Base-by-base conservation (phyloP, 2,329 filamentous ascomycete species). In the Neospermospora avenae region DNA sequence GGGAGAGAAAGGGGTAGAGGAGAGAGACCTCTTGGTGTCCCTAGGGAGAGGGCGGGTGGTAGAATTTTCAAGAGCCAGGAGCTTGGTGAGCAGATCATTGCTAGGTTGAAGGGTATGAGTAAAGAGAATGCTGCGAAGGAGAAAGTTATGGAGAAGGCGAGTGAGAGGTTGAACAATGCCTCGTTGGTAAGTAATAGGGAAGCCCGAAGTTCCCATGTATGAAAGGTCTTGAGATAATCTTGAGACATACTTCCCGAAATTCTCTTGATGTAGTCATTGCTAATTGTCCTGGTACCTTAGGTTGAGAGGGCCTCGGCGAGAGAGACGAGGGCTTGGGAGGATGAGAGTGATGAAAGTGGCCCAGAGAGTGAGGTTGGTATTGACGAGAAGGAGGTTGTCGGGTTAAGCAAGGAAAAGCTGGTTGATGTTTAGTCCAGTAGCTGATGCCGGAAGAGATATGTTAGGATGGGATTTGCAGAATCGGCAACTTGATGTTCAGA, bases 241-340 rank as follows among this genome's bases (percentile, higher is more conserved):
- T 31, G 28, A 31, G 28, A 31, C 11, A 6, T 31, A 31, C 6
- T 10, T 31, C 11, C 28, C 28, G 5, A 10, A 31, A 31, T 31
- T 31, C 11, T 31, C 28, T 31, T 31, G 28, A 10, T 31, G 28
- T 31, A 10, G 28, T 10, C 28, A 31, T 10, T 31, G 11, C 28
- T 31, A 10, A 31, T 10, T 1, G 28, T 5, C 11, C 28, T 31
- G 28, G 5, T 31, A 31, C 28, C 28, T 31, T 31, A 31, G 28
- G 28, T 68, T 49, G 66, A 70, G 49, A 60, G 62, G 37, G 61
- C 63, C 34, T 58, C 39, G 6, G 59, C 31, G 16, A 65, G 58
- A 54, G 61, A 60, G 53, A 63, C 60, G 25, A 64, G 57, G 60
- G 57, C 39, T 42, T 71, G 69, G 69, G 69, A 69, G 55, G 68